Conservation (phyloP, 1,139 yeast genomes). For the Sugiyamaella castrensis region DNA sequence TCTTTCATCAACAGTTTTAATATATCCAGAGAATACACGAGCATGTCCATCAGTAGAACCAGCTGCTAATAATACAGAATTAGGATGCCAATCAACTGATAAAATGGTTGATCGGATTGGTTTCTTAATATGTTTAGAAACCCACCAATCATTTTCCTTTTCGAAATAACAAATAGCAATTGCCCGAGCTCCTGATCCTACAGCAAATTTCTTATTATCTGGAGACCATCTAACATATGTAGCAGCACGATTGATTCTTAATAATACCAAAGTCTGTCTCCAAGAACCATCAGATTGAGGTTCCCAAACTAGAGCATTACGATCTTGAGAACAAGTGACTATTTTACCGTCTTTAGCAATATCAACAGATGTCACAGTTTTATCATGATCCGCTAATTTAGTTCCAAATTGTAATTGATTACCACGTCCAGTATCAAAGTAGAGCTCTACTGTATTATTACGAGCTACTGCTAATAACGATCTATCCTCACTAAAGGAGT, state of each 20-base stretch:
- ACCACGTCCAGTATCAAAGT: constrained; percentile 48
- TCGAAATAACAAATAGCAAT: constrained; percentile 96
- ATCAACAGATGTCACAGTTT: constrained; percentile 92
- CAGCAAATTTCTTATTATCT: constrained; percentile 89
- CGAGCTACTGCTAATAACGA: constrained; percentile 76
- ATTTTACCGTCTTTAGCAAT: constrained; percentile 85
- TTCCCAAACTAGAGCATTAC: constrained; percentile 97
- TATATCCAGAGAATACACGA: constrained; percentile 87
- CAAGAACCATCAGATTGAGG: constrained; percentile 56
- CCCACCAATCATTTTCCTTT: constrained; percentile 99
- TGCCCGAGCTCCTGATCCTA: constrained; percentile 91
- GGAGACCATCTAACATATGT: constrained; percentile 95
- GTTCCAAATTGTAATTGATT: constrained; percentile 49
- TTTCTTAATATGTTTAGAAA: constrained; percentile 90
- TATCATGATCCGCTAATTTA: constrained; percentile 79
- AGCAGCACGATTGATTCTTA: constrained; percentile 92
- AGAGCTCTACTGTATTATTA: constrained; percentile 71
- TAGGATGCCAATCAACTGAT: constrained; percentile 91
- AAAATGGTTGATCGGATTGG: constrained; percentile 87
- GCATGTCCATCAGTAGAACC: constrained; percentile 97
- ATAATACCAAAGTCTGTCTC: constrained; percentile 87
- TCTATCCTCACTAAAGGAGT: constrained; percentile 74
- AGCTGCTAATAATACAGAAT: constrained; percentile 79
- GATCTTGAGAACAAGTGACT: constrained; percentile 95
- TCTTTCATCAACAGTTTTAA: constrained; percentile 83